These are phyloP conservation scores for Crucihimalaya himalaica DNA, from an alignment of 345 rosid species.

Conservation along the genomic window DNA sequence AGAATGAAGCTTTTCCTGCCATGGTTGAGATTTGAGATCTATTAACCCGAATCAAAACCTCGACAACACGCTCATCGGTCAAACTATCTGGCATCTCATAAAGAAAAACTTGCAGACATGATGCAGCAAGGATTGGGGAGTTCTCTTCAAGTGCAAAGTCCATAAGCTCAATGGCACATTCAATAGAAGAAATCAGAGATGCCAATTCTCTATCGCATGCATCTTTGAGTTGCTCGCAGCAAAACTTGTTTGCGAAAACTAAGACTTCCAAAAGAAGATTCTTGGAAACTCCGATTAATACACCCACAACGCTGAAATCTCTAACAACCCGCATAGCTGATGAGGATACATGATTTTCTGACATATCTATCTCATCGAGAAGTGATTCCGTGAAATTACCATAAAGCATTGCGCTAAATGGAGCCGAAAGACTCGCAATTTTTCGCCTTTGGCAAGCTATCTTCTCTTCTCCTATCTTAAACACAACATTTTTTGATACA, in stretches of 20 bases:
- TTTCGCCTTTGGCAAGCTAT: constrained; percentile 79
- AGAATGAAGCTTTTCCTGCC: constrained; percentile 78
- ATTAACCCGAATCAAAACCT: constrained; percentile 56
- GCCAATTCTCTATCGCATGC: constrained; percentile 86
- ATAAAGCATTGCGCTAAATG: constrained; percentile 89
- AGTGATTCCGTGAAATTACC: constrained; percentile 86
- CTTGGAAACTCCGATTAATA: constrained; percentile 55
- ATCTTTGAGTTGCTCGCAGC: constrained; percentile 90
- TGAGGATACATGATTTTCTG: constrained; percentile 75
- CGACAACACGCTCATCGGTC: constrained; percentile 68
- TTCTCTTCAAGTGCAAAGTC: constrained; percentile 84
- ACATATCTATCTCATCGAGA: constrained; percentile 78
- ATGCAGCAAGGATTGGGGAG: constrained; percentile 77
- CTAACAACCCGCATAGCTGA: constrained; percentile 67
- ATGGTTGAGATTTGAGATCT: constrained; percentile 62
- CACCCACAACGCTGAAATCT: constrained; percentile 68
- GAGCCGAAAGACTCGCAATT: constrained; percentile 81
- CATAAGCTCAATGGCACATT: constrained; percentile 86
- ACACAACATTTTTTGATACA: constrained; percentile 49
- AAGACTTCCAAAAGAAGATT: constrained; percentile 76
- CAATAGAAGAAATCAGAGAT: constrained; percentile 62
- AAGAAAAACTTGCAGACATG: constrained; percentile 84
- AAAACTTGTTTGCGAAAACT: constrained; percentile 86
- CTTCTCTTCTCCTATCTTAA: constrained; percentile 74
- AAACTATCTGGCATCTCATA: constrained; percentile 77